Base-by-base conservation (phyloP, 345 rosid species). In the Salix suchowensis region DNA sequence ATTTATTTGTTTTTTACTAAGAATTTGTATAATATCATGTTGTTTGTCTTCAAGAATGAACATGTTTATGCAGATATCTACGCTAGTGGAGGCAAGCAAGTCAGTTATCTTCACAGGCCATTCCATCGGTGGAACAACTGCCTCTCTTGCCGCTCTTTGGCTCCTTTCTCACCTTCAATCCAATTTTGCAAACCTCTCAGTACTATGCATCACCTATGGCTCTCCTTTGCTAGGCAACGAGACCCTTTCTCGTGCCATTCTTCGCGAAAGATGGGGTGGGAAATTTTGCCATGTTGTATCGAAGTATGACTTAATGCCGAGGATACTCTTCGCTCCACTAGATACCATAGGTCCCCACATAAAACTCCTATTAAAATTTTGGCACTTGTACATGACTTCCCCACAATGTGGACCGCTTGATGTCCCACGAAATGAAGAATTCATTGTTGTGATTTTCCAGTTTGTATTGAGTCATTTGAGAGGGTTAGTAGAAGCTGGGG, bases 151-250 rank as follows among this genome's bases (percentile, higher is more conserved):
- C 58, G 85, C 96, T 73, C 90, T 96, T 16, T 90, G 91, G 90
- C 92, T 96, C 46, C 97, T 96, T 79, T 91, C 85, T 44, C 65
- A 75, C 77, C 76, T 83, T 62, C 82, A 79, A 1, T 76, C 84
- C 8, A 4, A 37, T 28, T 68, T 77, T 58, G 74, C 84, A 18
- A 36, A 80, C 42, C 26, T 77, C 28, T 76, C 81, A 4, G 81
- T 93, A 55, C 81, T 96, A 21, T 84, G 96, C 86, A 83, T 92
- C 86, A 96, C 97, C 24, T 96, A 87, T 1, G 91, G 98, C 76
- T 89, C 97, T 64, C 96, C 98, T 7, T 70, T 96, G 77, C 91
- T 96, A 0, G 93, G 94, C 61, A 92, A 93, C 44, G 83, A 68
- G 42, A 74, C 92, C 71, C 91, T 93, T 64, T 88, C 87, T 44